These are phyloP conservation scores for Eleusine coracana DNA, from an alignment of 176 grass and related monocot species.

Conservation along the genomic window DNA sequence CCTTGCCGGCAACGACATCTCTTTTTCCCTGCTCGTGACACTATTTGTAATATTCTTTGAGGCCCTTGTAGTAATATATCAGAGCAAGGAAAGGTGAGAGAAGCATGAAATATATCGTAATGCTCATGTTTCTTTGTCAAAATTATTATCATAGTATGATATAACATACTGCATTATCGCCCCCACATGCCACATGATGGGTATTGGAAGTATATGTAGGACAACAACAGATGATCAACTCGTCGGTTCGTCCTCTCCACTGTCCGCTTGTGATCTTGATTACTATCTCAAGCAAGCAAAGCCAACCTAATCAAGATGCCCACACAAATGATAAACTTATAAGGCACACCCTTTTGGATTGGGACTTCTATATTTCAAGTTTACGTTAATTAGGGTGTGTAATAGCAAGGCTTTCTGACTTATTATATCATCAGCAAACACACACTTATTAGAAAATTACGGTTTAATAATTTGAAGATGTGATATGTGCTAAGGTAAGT, in stretches of 20 bases:
- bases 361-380: not conserved
- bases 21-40: too few relatives aligned
- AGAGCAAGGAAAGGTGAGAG: not conserved
- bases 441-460: not conserved
- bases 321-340: not conserved
- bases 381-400: not conserved
- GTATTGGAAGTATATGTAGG: constrained; percentile 23
- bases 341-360: not conserved
- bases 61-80: not conserved
- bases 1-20: too few relatives aligned
- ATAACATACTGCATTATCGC: not conserved
- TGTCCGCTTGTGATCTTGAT: constrained; percentile 35
- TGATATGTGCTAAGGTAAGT: not conserved
- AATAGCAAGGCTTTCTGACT: not conserved
- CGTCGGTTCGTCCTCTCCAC: constrained; percentile 26
- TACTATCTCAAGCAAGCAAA: not conserved
- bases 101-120: not conserved
- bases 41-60: too few relatives aligned
- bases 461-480: not conserved
- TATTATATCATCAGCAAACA: not conserved
- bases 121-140: not conserved
- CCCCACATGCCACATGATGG: constrained; percentile 19
- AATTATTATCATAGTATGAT: not conserved
- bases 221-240: constrained; percentile 38
- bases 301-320: constrained; percentile 12